These are phyloP conservation scores for Escallonia herrerae DNA, from an alignment of 129 eudicot species.

Conservation along the genomic window DNA sequence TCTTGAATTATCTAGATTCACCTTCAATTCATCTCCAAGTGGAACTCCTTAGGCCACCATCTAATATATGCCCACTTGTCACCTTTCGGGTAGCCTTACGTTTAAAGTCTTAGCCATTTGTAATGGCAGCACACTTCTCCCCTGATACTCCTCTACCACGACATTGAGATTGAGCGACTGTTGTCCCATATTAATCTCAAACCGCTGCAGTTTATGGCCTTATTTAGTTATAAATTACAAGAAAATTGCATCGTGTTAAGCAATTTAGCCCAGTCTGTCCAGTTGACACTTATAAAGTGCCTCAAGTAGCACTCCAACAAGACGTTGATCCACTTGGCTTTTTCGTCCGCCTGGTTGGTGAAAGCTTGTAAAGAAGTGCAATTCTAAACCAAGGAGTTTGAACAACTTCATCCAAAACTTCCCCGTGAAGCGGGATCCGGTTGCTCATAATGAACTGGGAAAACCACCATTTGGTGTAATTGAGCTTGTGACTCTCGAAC, in stretches of 20 bases:
- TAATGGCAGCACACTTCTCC: neutral
- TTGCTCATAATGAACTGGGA: neutral
- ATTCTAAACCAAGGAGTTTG: neutral
- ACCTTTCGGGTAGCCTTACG: neutral
- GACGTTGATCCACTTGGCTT: neutral
- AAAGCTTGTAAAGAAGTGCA: neutral
- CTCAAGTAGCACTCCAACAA: neutral
- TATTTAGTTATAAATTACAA: neutral
- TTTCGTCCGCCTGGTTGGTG: too few species aligned
- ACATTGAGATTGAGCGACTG: neutral
- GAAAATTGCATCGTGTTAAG: neutral
- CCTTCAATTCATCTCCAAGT: neutral
- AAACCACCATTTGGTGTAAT: neutral
- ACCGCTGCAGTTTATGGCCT: neutral
- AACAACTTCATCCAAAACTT: neutral
- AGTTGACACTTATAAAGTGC: conserved; percentile 4
- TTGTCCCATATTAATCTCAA: neutral
- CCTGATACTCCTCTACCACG: neutral
- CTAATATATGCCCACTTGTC: neutral
- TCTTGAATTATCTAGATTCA: neutral
- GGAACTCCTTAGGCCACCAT: too few species aligned
- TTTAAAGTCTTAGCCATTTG: neutral
- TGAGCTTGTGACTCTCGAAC: neutral
- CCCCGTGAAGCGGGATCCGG: neutral
- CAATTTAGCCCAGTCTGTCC: neutral